Conservation (phyloP, 441 rosid species). For the Euphorbia schlechtendalii region DNA sequence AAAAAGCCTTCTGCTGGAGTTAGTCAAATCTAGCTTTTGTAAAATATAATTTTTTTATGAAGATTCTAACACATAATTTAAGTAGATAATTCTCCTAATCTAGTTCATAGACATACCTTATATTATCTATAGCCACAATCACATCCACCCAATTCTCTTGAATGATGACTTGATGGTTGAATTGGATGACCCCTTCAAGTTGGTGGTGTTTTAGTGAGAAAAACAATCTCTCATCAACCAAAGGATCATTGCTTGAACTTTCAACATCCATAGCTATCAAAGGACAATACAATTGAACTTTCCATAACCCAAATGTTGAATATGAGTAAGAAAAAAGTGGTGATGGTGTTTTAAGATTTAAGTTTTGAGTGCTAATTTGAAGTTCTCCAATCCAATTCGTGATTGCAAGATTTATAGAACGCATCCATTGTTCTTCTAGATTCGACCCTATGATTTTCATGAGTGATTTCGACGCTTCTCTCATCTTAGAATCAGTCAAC, state of each 20-base stretch:
- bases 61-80: no score
- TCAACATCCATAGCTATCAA: slow-evolving; percentile 72
- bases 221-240: slow-evolving; percentile 46
- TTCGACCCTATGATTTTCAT: slow-evolving; percentile 67
- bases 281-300: slow-evolving; percentile 76
- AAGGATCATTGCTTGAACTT: slow-evolving; percentile 34
- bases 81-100: no score
- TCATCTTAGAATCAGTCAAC: slow-evolving; percentile 30
- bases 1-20: no score
- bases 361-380: slow-evolving; percentile 20
- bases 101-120: no score
- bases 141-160: slow-evolving; percentile 59
- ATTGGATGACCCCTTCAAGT: slow-evolving; percentile 79
- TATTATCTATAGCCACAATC: slow-evolving; percentile 59
- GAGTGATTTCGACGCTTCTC: slow-evolving; percentile 51
- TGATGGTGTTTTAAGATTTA: slow-evolving; percentile 50
- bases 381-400: slow-evolving; percentile 71
- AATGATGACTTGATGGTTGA: slow-evolving; percentile 46
- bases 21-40: no score
- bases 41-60: no score
- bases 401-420: slow-evolving; percentile 69
- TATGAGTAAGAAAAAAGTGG: slow-evolving; percentile 65
- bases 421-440: slow-evolving; percentile 85
- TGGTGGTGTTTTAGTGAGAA: slow-evolving; percentile 85
- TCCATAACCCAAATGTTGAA: slow-evolving; percentile 67